Evolutionary conservation across 768 basidiomycete species (phyloP), one percentile per base, ranked within the genome.

Genomic region (Amanita rimosa): DNA sequence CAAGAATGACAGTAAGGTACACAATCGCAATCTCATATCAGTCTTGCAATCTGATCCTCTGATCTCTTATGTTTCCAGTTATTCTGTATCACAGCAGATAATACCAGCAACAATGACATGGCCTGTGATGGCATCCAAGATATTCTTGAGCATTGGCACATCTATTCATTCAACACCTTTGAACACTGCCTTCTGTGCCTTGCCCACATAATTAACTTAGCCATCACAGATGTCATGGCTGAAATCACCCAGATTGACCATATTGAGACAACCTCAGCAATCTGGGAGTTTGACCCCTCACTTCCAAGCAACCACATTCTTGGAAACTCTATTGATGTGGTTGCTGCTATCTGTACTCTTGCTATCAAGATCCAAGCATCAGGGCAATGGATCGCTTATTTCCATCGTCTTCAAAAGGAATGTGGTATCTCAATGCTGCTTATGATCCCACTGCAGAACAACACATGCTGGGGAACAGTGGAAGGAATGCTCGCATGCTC

Each of bases 201-300:
- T 0, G 60, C 49, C 0, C 64, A 66, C 44, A 56, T 65, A 9
- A 46, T 64, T 2, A 64, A 66, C 31, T 56, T 67, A 1, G 55
- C 37, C 0, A 56, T 52, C 19, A 48, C 58, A 5, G 62, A 53
- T 37, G 45, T 64, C 19, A 67, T 67, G 64, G 13, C 16, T 1
- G 36, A 56, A 13, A 61, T 67, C 34, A 67, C 62, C 1, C 54
- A 58, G 40, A 58, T 60, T 11, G 57, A 57, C 0, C 55, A 54
- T 0, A 41, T 65, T 3, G 59, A 64, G 36, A 65, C 53, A 0
- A 42, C 56, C 8, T 56, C 51, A 0, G 61, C 64, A 0, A 67
- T 69, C 14, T 69, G 64, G 65, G 61, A 64, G 13, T 67, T 61
- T 47, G 59, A 69, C 22, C 65, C 64, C 0, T 13, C 11, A 0